Evolutionary conservation across 495 filamentous ascomycete genomes (phyloP), one percentile per base, ranked within the genome.

Genomic region (Podospora didyma): DNA sequence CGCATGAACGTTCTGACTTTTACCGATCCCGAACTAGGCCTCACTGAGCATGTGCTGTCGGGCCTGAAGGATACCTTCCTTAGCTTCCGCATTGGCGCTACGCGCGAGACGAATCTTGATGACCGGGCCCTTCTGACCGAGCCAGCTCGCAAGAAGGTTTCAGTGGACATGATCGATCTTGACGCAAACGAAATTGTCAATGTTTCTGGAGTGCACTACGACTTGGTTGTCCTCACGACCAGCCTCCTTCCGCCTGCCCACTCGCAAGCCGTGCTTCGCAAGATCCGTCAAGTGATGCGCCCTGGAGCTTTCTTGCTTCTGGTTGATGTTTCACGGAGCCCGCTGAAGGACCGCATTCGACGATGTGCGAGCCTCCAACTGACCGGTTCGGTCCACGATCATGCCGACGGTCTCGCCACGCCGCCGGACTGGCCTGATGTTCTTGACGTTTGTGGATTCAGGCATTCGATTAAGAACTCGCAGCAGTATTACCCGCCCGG

Each of bases 231-330:
- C 1, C 49, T 76, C 10, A 64, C 68, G 0, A 68, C 67, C 7
- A 67, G 70, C 2, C 31, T 73, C 24, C 50, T 75, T 12, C 61
- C 68, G 17, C 16, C 56, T 1, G 44, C 59, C 0, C 46, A 62
- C 7, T 44, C 37, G 0, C 23, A 41, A 0, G 37, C 35, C 2
- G 49, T 55, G 3, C 45, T 78, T 0, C 54, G 62, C 17, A 57
- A 49, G 7, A 53, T 78, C 19, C 31, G 62, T 2, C 16, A 41
- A 1, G 51, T 70, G 51, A 77, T 77, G 73, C 67, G 64, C 19
- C 66, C 67, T 7, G 75, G 72, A 1, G 75, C 67, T 3, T 77
- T 74, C 57, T 53, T 79, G n/a, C 10, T 79, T 6, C 46, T 79
- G 9, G n/a, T 73, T 0, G 53, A 75, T 9, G 53, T 56, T 2